phyloP scores from a whole-genome alignment of 805 yeast genomes.

The Candida vartiovaarae region DNA sequence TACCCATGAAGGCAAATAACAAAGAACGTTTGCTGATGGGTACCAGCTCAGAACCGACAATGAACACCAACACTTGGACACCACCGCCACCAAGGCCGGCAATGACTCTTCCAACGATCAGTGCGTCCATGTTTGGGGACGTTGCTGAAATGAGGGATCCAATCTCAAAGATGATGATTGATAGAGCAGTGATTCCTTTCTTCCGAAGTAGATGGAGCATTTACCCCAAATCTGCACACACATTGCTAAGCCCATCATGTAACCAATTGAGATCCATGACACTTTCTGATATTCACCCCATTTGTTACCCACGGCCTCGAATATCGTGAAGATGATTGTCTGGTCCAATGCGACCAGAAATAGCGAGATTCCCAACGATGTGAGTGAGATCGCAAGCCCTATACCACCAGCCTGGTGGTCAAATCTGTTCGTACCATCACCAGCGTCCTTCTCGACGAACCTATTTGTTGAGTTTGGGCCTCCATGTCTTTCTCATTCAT shows the following conservation, averaged over 20 bases:
- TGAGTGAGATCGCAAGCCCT: conserved; percentile 8
- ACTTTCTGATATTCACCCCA: conserved; percentile 45
- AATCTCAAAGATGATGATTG: conserved; percentile 38
- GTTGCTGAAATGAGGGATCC: conserved; percentile 44
- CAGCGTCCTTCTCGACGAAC: conserved; percentile 18
- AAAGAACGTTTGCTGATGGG: conserved; percentile 25
- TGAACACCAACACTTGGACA: conserved; percentile 47
- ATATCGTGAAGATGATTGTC: conserved; percentile 48
- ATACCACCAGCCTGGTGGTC: conserved; percentile 15
- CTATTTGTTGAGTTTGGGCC: not conserved
- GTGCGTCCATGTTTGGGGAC: conserved; percentile 39
- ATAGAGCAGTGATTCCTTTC: conserved; percentile 28
- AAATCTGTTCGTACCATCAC: conserved; percentile 16
- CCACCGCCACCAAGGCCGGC: conserved; percentile 73
- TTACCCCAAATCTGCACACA: conserved; percentile 54
- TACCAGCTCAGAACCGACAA: conserved; percentile 47
- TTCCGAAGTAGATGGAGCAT: conserved; percentile 48
- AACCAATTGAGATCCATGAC: conserved; percentile 56
- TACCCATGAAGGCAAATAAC: conserved; percentile 18
- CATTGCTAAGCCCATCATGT: conserved; percentile 45
- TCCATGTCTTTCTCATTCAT: too few relatives aligned
- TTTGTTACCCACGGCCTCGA: conserved; percentile 42
- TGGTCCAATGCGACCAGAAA: conserved; percentile 46
- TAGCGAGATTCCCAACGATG: conserved; percentile 17
- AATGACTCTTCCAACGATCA: conserved; percentile 65